phyloP scores from a whole-genome alignment of 2,329 filamentous ascomycete species.

The Sclerotinia glacialis region DNA sequence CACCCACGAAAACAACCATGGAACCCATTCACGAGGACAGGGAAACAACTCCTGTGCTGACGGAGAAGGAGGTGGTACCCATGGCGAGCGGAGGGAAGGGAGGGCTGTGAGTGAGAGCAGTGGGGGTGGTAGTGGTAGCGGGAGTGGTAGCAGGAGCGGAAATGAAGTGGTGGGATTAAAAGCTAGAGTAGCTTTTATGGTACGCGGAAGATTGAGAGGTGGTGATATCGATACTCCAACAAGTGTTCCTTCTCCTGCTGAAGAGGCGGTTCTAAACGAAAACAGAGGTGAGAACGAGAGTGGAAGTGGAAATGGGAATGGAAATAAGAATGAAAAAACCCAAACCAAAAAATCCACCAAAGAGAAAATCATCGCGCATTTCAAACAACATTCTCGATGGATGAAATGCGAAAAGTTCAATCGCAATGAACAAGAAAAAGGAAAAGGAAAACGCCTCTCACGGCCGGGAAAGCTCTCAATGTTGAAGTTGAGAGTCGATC shows the following conservation, averaged over 20 bases:
- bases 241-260: not conserved
- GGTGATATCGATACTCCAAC: not conserved
- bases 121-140: not conserved
- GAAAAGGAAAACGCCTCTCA: too few species aligned
- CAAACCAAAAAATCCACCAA: not conserved
- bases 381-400: too few species aligned
- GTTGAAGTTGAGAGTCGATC: not conserved
- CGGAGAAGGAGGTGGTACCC: not conserved
- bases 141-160: not conserved
- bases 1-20: not conserved
- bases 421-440: not conserved
- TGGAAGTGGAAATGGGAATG: not conserved
- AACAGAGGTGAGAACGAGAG: not conserved
- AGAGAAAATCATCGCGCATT: too few species aligned
- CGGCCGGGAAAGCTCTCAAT: not conserved
- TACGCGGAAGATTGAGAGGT: not conserved
- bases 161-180: not conserved
- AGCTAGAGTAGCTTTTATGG: not conserved
- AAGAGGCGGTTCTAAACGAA: not conserved
- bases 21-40: constrained; percentile 9
- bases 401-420: not conserved
- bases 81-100: not conserved
- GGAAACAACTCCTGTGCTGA: not conserved
- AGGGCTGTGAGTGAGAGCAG: not conserved
- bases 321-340: not conserved